phyloP scores from a whole-genome alignment of 2,329 filamentous ascomycete species.

The Microsporum canis region DNA sequence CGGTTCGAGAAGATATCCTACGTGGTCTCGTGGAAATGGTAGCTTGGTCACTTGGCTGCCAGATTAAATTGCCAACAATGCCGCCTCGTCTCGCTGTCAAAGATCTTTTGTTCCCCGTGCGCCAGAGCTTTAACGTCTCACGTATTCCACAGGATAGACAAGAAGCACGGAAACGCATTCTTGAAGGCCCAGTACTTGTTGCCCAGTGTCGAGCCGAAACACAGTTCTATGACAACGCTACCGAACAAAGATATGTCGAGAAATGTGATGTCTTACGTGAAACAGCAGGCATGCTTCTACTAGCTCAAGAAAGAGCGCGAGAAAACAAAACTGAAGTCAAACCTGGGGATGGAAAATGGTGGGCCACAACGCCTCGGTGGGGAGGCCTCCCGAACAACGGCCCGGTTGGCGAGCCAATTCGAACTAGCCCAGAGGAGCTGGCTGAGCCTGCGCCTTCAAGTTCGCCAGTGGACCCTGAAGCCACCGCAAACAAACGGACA shows the following conservation, averaged over 20 bases:
- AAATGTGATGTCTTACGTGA: constrained; percentile 47
- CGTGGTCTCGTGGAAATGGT: constrained; percentile 47
- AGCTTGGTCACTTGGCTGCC: constrained; percentile 48
- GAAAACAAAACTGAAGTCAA: constrained; percentile 41
- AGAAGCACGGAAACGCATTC: constrained; percentile 42
- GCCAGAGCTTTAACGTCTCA: constrained; percentile 45
- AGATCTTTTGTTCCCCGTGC: constrained; percentile 45
- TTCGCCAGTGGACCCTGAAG: constrained; percentile 7
- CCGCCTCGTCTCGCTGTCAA: constrained; percentile 39
- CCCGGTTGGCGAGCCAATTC: neutral
- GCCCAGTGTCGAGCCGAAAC: constrained; percentile 46
- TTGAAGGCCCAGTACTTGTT: constrained; percentile 48
- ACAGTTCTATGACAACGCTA: constrained; percentile 34
- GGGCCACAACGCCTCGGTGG: constrained; percentile 46
- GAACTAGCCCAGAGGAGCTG: constrained; percentile 18
- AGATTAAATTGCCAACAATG: constrained; percentile 37
- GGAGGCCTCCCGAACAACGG: constrained; percentile 32
- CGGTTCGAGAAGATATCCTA: constrained; percentile 45
- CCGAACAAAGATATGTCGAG: constrained; percentile 26
- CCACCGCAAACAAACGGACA: constrained; percentile 28
- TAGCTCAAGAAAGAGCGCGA: constrained; percentile 50
- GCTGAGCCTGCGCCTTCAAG: neutral
- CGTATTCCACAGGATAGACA: constrained; percentile 43
- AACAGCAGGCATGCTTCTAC: constrained; percentile 44
- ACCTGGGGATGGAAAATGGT: constrained; percentile 50